These are phyloP conservation scores for Coemansia sp. DNA, from an alignment of 192 early-diverging fungal genomes.

Conservation along the genomic window DNA sequence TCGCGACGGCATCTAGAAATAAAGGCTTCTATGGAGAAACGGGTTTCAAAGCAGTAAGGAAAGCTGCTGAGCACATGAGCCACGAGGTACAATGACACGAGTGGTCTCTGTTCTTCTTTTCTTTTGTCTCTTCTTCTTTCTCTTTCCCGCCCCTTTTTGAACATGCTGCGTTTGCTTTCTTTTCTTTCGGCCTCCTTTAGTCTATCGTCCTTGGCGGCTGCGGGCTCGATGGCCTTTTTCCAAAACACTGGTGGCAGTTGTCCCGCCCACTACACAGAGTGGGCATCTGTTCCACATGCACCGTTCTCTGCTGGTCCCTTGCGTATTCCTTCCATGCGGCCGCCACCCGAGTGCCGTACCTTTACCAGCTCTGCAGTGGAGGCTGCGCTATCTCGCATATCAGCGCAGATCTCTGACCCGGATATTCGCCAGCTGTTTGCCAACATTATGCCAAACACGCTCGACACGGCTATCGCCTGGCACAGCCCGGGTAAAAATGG, in stretches of 20 bases:
- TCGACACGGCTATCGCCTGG: constrained; percentile 64
- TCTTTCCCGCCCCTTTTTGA: not conserved
- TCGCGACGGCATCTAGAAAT: not conserved
- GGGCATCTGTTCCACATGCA: constrained; percentile 17
- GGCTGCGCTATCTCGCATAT: constrained; percentile 21
- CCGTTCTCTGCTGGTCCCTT: constrained; percentile 22
- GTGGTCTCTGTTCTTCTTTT: not conserved
- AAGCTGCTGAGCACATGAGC: no score
- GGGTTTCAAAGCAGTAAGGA: not conserved
- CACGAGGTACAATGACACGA: not conserved
- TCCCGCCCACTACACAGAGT: constrained; percentile 31
- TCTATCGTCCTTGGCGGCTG: not conserved
- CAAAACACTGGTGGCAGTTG: constrained; percentile 39
- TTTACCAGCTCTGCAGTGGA: constrained; percentile 53
- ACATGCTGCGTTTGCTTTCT: not conserved
- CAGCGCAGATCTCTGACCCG: constrained; percentile 34
- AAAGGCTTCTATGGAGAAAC: not conserved
- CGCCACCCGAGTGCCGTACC: constrained; percentile 46
- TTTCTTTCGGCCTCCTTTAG: not conserved
- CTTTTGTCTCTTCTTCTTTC: not conserved
- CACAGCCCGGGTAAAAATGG: constrained; percentile 11
- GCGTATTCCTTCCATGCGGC: constrained; percentile 44
- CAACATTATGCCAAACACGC: constrained; percentile 64
- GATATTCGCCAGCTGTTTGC: constrained; percentile 55
- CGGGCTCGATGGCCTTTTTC: not conserved